These are phyloP conservation scores for Physcia stellaris DNA, from an alignment of 495 filamentous ascomycete genomes.

Conservation along the genomic window DNA sequence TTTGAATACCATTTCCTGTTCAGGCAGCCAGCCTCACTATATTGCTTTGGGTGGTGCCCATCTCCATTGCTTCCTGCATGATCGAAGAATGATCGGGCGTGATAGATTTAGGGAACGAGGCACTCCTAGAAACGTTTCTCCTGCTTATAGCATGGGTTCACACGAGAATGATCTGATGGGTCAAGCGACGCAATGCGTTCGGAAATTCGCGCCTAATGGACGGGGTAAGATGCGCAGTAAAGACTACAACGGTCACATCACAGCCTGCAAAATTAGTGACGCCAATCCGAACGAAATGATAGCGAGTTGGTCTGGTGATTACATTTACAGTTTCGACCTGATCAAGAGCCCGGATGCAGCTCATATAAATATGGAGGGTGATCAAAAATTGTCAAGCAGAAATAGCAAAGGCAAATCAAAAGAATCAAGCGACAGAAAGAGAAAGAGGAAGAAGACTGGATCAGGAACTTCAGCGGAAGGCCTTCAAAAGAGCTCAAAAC, in stretches of 20 bases:
- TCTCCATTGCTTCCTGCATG: constrained; percentile 62
- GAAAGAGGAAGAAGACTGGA: constrained; percentile 38
- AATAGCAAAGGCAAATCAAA: constrained; percentile 19
- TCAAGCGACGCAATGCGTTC: constrained; percentile 54
- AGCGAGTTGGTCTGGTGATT: constrained; percentile 63
- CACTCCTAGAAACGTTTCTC: constrained; percentile 21
- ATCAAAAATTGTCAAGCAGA: constrained; percentile 9
- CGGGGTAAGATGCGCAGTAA: constrained; percentile 35
- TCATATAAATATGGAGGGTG: constrained; percentile 17
- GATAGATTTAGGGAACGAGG: constrained; percentile 43
- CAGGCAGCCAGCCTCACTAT: constrained; percentile 59
- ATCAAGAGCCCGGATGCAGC: constrained; percentile 45
- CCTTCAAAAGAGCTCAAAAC: constrained; percentile 28
- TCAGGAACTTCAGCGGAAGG: constrained; percentile 33
- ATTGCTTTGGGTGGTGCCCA: constrained; percentile 63
- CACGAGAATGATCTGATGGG: constrained; percentile 45
- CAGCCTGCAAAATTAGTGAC: constrained; percentile 68
- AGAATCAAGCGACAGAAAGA: constrained; percentile 35
- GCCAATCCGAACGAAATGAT: constrained; percentile 61
- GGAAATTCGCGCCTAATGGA: constrained; percentile 52
- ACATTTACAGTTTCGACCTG: constrained; percentile 63
- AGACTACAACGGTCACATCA: constrained; percentile 56
- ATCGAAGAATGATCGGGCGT: constrained; percentile 59
- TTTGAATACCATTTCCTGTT: constrained; percentile 64
- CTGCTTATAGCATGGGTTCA: constrained; percentile 18